Evolutionary conservation across 2,329 filamentous ascomycete genomes (phyloP).

Genomic region (Westerdykella sp.): DNA sequence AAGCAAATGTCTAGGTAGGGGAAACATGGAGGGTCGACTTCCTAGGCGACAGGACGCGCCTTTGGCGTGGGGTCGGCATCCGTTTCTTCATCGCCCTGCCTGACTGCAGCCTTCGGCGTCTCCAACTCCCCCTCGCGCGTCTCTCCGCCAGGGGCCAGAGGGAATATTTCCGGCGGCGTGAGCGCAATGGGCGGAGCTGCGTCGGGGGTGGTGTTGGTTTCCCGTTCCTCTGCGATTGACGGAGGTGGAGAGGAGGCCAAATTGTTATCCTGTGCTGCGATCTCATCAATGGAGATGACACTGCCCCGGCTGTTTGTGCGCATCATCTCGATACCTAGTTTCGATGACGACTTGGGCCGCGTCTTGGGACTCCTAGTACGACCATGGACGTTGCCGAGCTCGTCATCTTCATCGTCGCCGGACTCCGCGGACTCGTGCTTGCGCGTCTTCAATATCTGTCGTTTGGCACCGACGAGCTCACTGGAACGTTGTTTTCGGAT

Average conservation of each 20-base stretch:
- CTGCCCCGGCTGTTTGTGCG: conserved; percentile 91
- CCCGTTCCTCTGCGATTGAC: conserved; percentile 38
- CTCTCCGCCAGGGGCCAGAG: conserved; percentile 38
- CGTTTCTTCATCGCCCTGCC: conserved; percentile 18
- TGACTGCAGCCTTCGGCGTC: conserved; percentile 35
- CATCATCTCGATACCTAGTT: conserved; percentile 96
- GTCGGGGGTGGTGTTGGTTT: conserved; percentile 16
- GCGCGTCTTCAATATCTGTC: conserved; percentile 67
- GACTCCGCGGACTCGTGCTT: conserved; percentile 73
- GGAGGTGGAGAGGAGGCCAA: conserved; percentile 36
- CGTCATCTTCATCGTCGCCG: conserved; percentile 92
- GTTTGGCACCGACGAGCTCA: conserved; percentile 68
- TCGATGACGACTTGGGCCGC: conserved; percentile 54
- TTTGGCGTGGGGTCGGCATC: conserved; percentile 41
- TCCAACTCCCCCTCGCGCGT: conserved; percentile 37
- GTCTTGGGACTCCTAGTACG: conserved; percentile 48
- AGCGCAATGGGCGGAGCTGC: conserved; percentile 34
- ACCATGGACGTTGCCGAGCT: conserved; percentile 57
- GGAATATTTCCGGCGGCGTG: conserved; percentile 49
- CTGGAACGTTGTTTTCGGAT: conserved; percentile 60
- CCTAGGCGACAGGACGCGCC: conserved; percentile 16
- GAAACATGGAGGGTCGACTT: background rate
- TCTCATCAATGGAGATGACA: conserved; percentile 47
- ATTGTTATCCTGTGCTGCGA: conserved; percentile 28
- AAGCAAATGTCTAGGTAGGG: background rate